Conservation (phyloP, 805 yeast species). For the Candida ipomoeae region DNA sequence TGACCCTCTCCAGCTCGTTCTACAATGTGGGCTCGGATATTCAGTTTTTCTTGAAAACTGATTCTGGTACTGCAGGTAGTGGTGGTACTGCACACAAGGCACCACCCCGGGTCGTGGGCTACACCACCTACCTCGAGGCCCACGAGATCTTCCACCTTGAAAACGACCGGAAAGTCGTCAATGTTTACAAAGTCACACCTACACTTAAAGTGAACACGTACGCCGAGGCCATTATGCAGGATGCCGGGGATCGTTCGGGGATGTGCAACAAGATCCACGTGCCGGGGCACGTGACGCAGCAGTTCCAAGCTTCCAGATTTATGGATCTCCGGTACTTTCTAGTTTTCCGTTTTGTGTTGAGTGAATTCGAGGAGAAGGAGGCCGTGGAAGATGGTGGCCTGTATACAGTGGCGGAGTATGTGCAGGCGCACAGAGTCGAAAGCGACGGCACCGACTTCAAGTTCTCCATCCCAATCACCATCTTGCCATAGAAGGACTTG, state of each 20-base stretch:
- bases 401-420: constrained; percentile 8
- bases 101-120: constrained; percentile 29
- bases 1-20: constrained; percentile 30
- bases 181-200: constrained; percentile 34
- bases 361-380: constrained; percentile 17
- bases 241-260: neutral
- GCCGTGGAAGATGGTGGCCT: neutral
- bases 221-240: constrained; percentile 25
- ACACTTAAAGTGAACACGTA: constrained; percentile 30
- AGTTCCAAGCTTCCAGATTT: constrained; percentile 34
- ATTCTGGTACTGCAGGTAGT: constrained; percentile 8
- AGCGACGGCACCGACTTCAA: constrained; percentile 15
- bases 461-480: constrained; percentile 14
- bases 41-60: constrained; percentile 27
- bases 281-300: constrained; percentile 30
- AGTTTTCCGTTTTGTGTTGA: constrained; percentile 34
- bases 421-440: constrained; percentile 13
- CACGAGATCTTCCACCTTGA: constrained; percentile 32
- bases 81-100: constrained; percentile 4
- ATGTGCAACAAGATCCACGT: constrained; percentile 19
- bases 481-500: neutral
- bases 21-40: constrained; percentile 40
- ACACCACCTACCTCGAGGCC: constrained; percentile 35
- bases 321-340: constrained; percentile 35
- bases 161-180: constrained; percentile 14